Evolutionary conservation across 768 basidiomycete genomes (phyloP).

Genomic region (Lactarius deliciosus): DNA sequence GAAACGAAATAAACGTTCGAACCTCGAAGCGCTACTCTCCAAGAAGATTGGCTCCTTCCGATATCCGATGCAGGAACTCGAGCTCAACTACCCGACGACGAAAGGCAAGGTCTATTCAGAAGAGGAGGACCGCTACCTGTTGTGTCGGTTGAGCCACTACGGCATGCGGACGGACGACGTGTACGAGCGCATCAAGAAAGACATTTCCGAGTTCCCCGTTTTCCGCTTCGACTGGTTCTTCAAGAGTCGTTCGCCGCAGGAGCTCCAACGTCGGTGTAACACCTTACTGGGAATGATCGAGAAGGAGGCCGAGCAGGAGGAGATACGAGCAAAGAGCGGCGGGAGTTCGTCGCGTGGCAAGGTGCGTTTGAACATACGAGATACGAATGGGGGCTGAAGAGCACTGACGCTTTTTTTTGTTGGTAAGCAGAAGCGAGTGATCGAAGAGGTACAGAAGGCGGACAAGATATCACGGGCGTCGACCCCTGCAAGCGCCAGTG

Average conservation of each 20-base stretch:
- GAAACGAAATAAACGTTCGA: constrained; percentile 83
- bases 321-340: constrained; percentile 60
- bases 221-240: constrained; percentile 99
- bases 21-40: constrained; percentile 72
- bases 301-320: constrained; percentile 79
- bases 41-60: constrained; percentile 80
- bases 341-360: constrained; percentile 53
- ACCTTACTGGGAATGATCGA: constrained; percentile 88
- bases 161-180: constrained; percentile 87
- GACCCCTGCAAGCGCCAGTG: constrained; percentile 53
- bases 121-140: constrained; percentile 94
- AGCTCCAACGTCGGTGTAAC: constrained; percentile 83
- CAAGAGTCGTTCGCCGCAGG: constrained; percentile 88
- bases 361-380: constrained; percentile 40
- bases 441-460: constrained; percentile 61
- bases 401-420: constrained; percentile 9
- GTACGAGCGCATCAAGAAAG: constrained; percentile 93
- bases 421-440: constrained; percentile 60
- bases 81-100: constrained; percentile 91
- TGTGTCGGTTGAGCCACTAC: constrained; percentile 87
- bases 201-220: constrained; percentile 94
- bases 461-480: constrained; percentile 54
- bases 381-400: neutral
- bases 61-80: constrained; percentile 96
- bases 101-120: constrained; percentile 97